A percentile compares a stretch with the other conserved stretches of the same genome.
Conservation (phyloP, 768 basidiomycete species). For the Psilocybe cubensis region DNA sequence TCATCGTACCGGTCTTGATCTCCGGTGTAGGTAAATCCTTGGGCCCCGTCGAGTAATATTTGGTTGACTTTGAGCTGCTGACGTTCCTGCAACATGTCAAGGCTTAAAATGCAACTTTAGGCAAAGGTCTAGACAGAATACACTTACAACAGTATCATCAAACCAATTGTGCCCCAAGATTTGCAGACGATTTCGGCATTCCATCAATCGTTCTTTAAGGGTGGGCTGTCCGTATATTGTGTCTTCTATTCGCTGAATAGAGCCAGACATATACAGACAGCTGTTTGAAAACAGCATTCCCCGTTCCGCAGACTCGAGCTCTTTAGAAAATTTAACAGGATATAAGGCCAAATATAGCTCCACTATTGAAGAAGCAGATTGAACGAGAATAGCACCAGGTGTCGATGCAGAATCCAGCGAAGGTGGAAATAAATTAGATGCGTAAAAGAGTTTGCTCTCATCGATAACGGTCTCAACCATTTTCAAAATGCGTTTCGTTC, state of each 20-base stretch:
- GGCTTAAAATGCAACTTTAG: constrained; percentile 1
- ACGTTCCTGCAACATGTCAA: constrained; percentile 41
- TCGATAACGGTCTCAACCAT: constrained; percentile 64
- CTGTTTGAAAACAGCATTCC: constrained; percentile 85
- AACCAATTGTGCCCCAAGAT: constrained; percentile 71
- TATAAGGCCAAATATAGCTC: constrained; percentile 83
- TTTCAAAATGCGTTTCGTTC: constrained; percentile 54
- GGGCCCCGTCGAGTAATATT: constrained; percentile 53
- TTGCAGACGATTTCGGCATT: constrained; percentile 53
- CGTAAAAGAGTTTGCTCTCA: constrained; percentile 68
- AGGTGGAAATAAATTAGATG: constrained; percentile 55
- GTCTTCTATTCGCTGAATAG: constrained; percentile 47
- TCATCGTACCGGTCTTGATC: constrained; percentile 78
- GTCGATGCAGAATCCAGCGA: constrained; percentile 29
- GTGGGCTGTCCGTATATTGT: constrained; percentile 26
- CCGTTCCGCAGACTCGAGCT: constrained; percentile 52
- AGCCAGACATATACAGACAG: constrained; percentile 64
- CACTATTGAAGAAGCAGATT: constrained; percentile 66
- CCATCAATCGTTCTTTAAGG: constrained; percentile 52
- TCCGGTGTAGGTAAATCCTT: constrained; percentile 70
- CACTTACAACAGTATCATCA: constrained; percentile 67
- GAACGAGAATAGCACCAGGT: constrained; percentile 60
- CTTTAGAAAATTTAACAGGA: constrained; percentile 59
- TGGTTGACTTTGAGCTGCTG: constrained; percentile 48
- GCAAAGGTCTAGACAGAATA: background rate